Base-by-base conservation (phyloP, 2,329 filamentous ascomycete species). In the Fonsecaea pedrosoi region DNA sequence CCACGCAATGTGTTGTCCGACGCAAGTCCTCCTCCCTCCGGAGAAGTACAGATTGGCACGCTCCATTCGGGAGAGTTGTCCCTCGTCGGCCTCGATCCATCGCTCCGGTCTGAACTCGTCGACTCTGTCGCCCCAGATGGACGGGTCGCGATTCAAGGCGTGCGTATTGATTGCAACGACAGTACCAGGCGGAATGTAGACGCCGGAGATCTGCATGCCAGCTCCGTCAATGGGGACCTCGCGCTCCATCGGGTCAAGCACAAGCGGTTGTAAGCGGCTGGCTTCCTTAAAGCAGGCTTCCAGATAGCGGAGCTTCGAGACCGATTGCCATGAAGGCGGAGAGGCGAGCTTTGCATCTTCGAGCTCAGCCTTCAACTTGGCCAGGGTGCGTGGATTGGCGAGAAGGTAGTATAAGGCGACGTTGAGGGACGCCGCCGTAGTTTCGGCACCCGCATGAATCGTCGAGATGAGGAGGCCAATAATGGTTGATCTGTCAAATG, bases 281-380 rank as follows among this genome's bases (percentile, higher is more conserved):
- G 66, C 59, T 55, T 70, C 68, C 55, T 69, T 69, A 12, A 70
- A 32, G 54, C 54, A 60, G 34, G 66, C 66, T 55, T 68, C 58
- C 32, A 68, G 53, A 42, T 70, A 70, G 3, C 50, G 68, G 2
- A 94, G 82, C 64, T 85, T 85, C 75, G 92, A 89, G 40, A 83
- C 84, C 77, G 92, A 89, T 10, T 45, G 13, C 61, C 56, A 67
- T 8, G 40, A 57, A 7, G 62, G 60, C 9, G 65, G 61, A 34
- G 56, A 61, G 18, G 61, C 40, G 30, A 64, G 53, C 9, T 65
- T 54, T n/a, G 61, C 58, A 8, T 53, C 57, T 25, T 62, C 54
- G 35, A 70, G n/a, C 53, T 70, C 68, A 7, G 50, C 50, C 15
- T 40, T 30, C 2, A 70, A 48, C 21, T 38, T 61, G 10, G 25